These are phyloP conservation scores for Clonostachys rhizophaga DNA, from an alignment of 2,329 filamentous ascomycete species.

Conservation along the genomic window DNA sequence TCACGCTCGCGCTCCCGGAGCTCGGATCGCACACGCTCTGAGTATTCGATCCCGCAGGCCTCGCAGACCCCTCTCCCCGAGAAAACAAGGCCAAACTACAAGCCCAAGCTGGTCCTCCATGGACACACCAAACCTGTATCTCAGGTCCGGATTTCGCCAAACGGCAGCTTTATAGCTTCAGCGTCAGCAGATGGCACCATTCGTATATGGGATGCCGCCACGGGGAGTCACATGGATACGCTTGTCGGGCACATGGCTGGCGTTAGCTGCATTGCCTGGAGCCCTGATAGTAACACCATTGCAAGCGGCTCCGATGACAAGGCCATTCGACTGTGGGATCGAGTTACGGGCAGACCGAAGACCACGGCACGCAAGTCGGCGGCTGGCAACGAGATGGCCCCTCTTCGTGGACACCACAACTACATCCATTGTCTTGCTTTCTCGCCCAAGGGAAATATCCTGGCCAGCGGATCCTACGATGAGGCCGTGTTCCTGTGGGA, in stretches of 20 bases:
- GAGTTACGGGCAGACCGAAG: slow-evolving; percentile 53
- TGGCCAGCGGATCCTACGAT: slow-evolving; percentile 93
- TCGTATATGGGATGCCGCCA: slow-evolving; percentile 82
- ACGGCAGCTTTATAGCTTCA: slow-evolving; percentile 85
- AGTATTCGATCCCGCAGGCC: slow-evolving; percentile 15
- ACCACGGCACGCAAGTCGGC: slow-evolving; percentile 32
- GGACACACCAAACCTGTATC: slow-evolving; percentile 79
- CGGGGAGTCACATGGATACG: slow-evolving; percentile 77
- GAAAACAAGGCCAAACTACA: slow-evolving; percentile 57
- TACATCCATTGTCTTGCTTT: slow-evolving; percentile 94
- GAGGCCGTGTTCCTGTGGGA: slow-evolving; percentile 98
- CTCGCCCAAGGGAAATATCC: slow-evolving; percentile 95
- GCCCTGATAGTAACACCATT: slow-evolving; percentile 79
- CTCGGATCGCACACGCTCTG: slow-evolving; percentile 20
- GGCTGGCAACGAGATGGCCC: slow-evolving; percentile 37
- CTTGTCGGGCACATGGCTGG: slow-evolving; percentile 92
- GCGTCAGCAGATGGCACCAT: slow-evolving; percentile 86
- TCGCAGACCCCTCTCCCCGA: slow-evolving; percentile 20
- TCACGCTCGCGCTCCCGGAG: slow-evolving; percentile 18
- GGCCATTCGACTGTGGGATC: slow-evolving; percentile 87
- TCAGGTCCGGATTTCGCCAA: slow-evolving; percentile 84
- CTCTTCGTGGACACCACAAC: slow-evolving; percentile 85
- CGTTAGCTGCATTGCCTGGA: slow-evolving; percentile 91
- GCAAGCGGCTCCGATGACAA: slow-evolving; percentile 96
- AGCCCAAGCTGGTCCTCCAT: slow-evolving; percentile 62